Evolutionary conservation across 2,329 filamentous ascomycete species (phyloP).

Genomic region (Hypoxylon sp.): DNA sequence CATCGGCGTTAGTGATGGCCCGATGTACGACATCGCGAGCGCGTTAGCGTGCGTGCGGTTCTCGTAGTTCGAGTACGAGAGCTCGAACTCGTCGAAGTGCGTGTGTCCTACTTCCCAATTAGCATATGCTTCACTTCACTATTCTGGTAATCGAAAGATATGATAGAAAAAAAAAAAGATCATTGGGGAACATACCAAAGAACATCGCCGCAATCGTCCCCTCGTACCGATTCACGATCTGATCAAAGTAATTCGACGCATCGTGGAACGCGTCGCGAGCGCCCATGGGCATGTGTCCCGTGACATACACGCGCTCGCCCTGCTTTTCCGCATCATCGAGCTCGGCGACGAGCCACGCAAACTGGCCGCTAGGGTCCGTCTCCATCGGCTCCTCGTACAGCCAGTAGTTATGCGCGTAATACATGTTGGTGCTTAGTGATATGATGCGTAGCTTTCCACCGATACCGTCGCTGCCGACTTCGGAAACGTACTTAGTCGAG

Average conservation of each 20-base stretch:
- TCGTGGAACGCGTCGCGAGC: slow-evolving; percentile 64
- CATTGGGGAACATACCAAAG: slow-evolving; percentile 53
- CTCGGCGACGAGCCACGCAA: slow-evolving; percentile 65
- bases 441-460: slow-evolving; percentile 65
- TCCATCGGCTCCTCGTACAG: slow-evolving; percentile 63
- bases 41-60: slow-evolving; percentile 58
- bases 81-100: slow-evolving; percentile 67
- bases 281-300: slow-evolving; percentile 68
- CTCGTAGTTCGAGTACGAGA: slow-evolving; percentile 64
- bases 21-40: slow-evolving; percentile 64
- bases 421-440: slow-evolving; percentile 70
- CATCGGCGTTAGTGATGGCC: slow-evolving; percentile 65
- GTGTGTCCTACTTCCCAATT: slow-evolving; percentile 57
- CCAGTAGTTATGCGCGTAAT: slow-evolving; percentile 69
- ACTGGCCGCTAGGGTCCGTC: slow-evolving; percentile 63
- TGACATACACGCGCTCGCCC: slow-evolving; percentile 66
- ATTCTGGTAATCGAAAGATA: too few relatives aligned
- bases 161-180: not conserved
- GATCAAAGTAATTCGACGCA: slow-evolving; percentile 64
- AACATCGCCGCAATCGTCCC: slow-evolving; percentile 67
- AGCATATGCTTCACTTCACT: slow-evolving; percentile 4
- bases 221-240: slow-evolving; percentile 65
- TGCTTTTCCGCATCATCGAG: slow-evolving; percentile 64
- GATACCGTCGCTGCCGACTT: too few relatives aligned
- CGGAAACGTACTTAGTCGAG: slow-evolving; percentile 60